Base-by-base conservation (phyloP, 345 rosid species). In the Bruguiera parviflora region DNA sequence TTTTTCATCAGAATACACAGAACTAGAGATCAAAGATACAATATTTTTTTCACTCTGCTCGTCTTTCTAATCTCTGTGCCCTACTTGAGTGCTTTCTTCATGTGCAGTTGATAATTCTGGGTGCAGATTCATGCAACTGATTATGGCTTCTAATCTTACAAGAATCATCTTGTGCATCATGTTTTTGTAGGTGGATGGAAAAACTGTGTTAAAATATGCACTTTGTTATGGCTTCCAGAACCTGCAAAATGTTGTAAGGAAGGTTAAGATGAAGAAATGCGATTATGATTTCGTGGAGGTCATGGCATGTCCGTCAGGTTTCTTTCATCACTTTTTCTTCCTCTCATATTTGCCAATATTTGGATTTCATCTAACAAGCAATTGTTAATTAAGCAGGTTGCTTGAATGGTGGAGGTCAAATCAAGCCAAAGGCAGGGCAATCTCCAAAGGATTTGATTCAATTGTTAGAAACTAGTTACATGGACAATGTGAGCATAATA, bases 281-380 rank as follows among this genome's bases (percentile, higher is more conserved):
- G 98, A 92, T 70, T 95, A 89, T 78, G 92, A 95, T 33, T 95
- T 81, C 71, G 97, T 95, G 73, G 98, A 95, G 88, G 87, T 95
- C 73, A 95, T 92, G 99, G 99, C 98, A 20, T 95, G 98, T 63
- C 99, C 99, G 75, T 77, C 99, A 83, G 99, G 98, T 92, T 65
- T 63, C 58, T 43, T 60, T 25, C 5, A 3, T 43, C 19, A 11
- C 49, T 27, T 49, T 58, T 20, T 59, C 53, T 22, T 19, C 24
- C 29, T 10, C 2, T 32, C 64, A 37, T 31, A 6, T 28, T 35
- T 9, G 31, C 62, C 16, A 3, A 37, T 15, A 58, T 32, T n/a
- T 32, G 6, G 9, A 27, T 65, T 39, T 15, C 9, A 10, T 43
- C 5, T 11, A 43, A 11, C 18, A 3, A 43, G 19, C 19, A 43